Percentiles rank a stretch among this genome's conserved stretches.
These are phyloP conservation scores for Phytophthora vignae DNA, from an alignment of 352 stramenopile genomes.

Conservation along the genomic window DNA sequence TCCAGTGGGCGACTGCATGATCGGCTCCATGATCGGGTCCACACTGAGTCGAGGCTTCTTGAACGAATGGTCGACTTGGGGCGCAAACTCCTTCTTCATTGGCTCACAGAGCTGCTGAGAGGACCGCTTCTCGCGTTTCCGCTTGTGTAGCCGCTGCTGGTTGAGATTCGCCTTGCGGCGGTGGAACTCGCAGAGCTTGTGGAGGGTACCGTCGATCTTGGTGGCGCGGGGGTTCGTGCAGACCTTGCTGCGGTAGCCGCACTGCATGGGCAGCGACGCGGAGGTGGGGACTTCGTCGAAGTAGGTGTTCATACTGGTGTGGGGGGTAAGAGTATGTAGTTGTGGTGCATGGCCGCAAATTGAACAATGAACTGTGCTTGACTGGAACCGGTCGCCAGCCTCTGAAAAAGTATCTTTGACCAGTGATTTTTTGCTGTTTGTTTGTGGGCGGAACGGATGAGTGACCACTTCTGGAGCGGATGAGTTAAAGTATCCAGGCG, in stretches of 20 bases:
- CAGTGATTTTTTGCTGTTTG: no score
- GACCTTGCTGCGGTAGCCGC: constrained; percentile 56
- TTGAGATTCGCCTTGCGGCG: constrained; percentile 60
- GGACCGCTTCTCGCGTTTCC: constrained; percentile 24
- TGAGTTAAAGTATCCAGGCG: no score
- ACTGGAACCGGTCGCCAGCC: no score
- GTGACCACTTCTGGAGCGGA: no score
- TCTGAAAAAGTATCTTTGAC: no score
- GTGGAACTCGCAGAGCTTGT: constrained; percentile 67
- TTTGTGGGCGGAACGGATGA: no score
- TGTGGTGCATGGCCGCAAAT: constrained; percentile 29
- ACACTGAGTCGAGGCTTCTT: constrained; percentile 2
- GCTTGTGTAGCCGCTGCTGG: constrained; percentile 54
- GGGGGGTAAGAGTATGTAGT: not conserved
- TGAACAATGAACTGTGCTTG: constrained; percentile 12
- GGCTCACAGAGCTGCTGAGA: not conserved
- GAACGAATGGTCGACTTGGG: not conserved
- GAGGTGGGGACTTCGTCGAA: constrained; percentile 27
- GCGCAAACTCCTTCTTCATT: constrained; percentile 1
- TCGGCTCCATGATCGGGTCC: not conserved
- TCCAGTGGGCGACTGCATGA: not conserved
- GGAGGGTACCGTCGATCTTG: constrained; percentile 55
- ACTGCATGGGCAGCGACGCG: constrained; percentile 24
- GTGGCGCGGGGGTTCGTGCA: constrained; percentile 51
- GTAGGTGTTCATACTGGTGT: constrained; percentile 15